These are phyloP conservation scores for Penicillium nordicum DNA, from an alignment of 2,329 filamentous ascomycete species.

Conservation along the genomic window DNA sequence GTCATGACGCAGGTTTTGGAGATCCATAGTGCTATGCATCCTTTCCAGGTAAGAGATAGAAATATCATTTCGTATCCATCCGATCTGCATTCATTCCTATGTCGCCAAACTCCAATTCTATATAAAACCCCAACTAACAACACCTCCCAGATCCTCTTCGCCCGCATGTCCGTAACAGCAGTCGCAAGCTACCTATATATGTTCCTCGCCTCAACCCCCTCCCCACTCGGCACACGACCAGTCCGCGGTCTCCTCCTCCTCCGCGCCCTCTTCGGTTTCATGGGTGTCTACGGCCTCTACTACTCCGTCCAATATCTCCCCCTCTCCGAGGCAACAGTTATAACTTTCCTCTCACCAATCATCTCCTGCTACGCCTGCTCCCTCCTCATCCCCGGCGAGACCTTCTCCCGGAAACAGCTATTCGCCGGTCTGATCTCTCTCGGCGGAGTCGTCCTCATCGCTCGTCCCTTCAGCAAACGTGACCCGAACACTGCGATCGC, in stretches of 20 bases:
- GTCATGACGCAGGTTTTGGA: constrained; percentile 74
- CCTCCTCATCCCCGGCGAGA: constrained; percentile 65
- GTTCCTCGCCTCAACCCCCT: constrained; percentile 63
- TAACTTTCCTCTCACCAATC: constrained; percentile 80
- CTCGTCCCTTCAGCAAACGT: constrained; percentile 54
- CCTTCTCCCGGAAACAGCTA: constrained; percentile 74
- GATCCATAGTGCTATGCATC: constrained; percentile 67
- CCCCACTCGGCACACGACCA: constrained; percentile 65
- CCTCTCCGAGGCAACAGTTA: constrained; percentile 81
- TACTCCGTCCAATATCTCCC: constrained; percentile 74
- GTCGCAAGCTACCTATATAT: constrained; percentile 68
- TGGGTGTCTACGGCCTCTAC: constrained; percentile 77
- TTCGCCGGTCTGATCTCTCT: constrained; percentile 72
- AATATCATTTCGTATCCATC: neutral
- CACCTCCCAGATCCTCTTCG: constrained; percentile 64
- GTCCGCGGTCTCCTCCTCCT: constrained; percentile 66
- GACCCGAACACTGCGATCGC: constrained; percentile 7
- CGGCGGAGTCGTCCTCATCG: constrained; percentile 77
- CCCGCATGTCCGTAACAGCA: constrained; percentile 71
- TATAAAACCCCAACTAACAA: neutral
- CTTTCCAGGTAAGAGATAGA: constrained; percentile 59
- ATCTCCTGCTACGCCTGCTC: constrained; percentile 78
- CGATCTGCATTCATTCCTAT: neutral
- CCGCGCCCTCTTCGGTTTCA: constrained; percentile 68
- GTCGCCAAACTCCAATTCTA: neutral